Evolutionary conservation across 768 basidiomycete species (phyloP), one percentile per base, ranked within the genome.

Genomic region (Galerina sulciceps): DNA sequence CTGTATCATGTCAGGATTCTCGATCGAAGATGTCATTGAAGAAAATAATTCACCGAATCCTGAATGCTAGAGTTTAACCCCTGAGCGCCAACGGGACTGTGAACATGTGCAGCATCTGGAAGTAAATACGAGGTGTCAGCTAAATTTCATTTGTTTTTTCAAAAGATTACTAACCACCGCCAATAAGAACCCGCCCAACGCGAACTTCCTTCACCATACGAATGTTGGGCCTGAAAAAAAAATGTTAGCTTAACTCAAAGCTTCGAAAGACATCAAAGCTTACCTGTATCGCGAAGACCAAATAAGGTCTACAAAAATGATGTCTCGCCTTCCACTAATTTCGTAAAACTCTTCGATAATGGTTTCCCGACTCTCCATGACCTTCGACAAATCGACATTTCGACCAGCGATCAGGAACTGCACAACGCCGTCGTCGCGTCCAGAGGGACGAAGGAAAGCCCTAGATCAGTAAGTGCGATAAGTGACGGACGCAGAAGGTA

Each of bases 1-100:
- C 8, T 73, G 71, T 1, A 71, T 68, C 40, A 77, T 73, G 20
- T 79, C 67, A 15, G 75, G 74, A 14, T 73, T 47, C 10, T 75
- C n/a, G 71, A 50, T 76, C 76, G 15, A 68, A 58, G 20, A 56
- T 65, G 64, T 69, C 76, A 0, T 66, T 70, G 38, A 67, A 60
- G 38, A 73, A 72, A 40, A 71, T 72, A 26, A 64, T 58, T 20
- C 26, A 31, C 26, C 4, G 74, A 59, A 47, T 75, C 73, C 58
- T 71, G 71, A n/a, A 75, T 60, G 13, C 69, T 65, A 55, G 60
- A n/a, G 52, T 48, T 59, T 34, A 51, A 35, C 3, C 58, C 58
- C 58, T 74, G 74, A 2, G 66, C 72, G 15, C 74, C 75, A 3
- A 70, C 67, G 3, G 67, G 72, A 47, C 72, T 73, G 43, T 75